Evolutionary conservation across 108 stramenopile species (phyloP).

Genomic region (Nitzschia sp.): DNA sequence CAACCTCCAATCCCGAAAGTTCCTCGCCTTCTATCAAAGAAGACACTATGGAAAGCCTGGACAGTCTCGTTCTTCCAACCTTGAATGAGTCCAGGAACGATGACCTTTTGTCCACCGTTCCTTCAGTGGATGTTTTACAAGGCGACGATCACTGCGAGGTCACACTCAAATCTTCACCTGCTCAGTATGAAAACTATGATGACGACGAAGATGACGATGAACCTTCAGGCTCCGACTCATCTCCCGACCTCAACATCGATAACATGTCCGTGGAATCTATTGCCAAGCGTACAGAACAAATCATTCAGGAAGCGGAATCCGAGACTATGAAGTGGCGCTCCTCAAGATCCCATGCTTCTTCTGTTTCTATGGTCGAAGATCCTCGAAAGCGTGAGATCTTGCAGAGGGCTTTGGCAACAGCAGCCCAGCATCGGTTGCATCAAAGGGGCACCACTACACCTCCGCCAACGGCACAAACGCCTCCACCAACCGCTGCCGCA

Average conservation of each 20-base stretch:
- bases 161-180: too few relatives aligned
- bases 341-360: not conserved
- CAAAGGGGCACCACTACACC: not conserved
- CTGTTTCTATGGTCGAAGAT: not conserved
- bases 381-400: constrained; percentile 12
- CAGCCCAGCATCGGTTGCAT: not conserved
- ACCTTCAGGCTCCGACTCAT: not conserved
- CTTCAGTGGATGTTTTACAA: too few relatives aligned
- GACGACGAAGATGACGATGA: constrained; percentile 7
- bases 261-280: not conserved
- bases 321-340: not conserved
- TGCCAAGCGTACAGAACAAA: constrained; percentile 5
- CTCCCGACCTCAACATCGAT: not conserved
- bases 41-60: too few relatives aligned
- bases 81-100: constrained; percentile 8
- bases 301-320: constrained; percentile 5
- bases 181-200: not conserved
- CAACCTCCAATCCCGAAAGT: too few relatives aligned
- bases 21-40: too few relatives aligned
- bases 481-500: not conserved
- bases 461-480: not conserved
- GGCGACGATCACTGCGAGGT: too few relatives aligned
- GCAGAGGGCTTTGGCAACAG: constrained; percentile 11
- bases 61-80: not conserved
- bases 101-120: too few relatives aligned